Percentiles rank a stretch among this genome's conserved stretches.
phyloP scores from a whole-genome alignment of 75 land plant species.

The Selaginella tamariscina region DNA sequence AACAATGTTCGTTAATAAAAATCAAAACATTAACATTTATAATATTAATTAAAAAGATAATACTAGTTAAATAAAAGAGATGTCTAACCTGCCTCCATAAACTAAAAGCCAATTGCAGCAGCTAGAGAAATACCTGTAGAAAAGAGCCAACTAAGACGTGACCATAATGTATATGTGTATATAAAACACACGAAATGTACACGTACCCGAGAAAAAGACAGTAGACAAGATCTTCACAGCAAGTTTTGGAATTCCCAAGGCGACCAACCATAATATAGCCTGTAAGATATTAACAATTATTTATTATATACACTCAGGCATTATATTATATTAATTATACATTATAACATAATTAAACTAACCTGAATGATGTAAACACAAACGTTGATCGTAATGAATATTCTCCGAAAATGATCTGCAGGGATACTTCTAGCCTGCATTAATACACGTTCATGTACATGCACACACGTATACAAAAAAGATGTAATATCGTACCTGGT shows the following conservation, averaged over 20 bases:
- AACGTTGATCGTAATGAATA: constrained; percentile 47
- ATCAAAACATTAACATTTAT: not conserved
- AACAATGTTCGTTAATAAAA: not conserved
- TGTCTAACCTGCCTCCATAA: constrained; percentile 73
- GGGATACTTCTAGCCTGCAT: constrained; percentile 74
- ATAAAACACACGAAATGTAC: not conserved
- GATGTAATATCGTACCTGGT: constrained; percentile 39
- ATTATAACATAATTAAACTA: not conserved
- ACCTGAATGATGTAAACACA: constrained; percentile 68
- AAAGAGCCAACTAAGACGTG: constrained; percentile 3
- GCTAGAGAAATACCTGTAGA: constrained; percentile 57
- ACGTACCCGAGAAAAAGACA: not conserved
- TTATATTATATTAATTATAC: constrained; percentile 36
- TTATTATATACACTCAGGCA: not conserved
- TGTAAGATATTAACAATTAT: not conserved
- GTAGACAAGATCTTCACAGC: not conserved
- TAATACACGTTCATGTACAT: too few relatives aligned
- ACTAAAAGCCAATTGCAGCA: constrained; percentile 73
- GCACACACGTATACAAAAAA: constrained; percentile 7
- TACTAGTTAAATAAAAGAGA: too few relatives aligned
- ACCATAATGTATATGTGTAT: not conserved
- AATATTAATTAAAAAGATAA: not conserved
- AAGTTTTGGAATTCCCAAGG: constrained; percentile 6
- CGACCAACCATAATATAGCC: not conserved
- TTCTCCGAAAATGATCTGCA: constrained; percentile 53